phyloP scores from a whole-genome alignment of 176 grass and related monocot genomes.

The Oryza officinalis region DNA sequence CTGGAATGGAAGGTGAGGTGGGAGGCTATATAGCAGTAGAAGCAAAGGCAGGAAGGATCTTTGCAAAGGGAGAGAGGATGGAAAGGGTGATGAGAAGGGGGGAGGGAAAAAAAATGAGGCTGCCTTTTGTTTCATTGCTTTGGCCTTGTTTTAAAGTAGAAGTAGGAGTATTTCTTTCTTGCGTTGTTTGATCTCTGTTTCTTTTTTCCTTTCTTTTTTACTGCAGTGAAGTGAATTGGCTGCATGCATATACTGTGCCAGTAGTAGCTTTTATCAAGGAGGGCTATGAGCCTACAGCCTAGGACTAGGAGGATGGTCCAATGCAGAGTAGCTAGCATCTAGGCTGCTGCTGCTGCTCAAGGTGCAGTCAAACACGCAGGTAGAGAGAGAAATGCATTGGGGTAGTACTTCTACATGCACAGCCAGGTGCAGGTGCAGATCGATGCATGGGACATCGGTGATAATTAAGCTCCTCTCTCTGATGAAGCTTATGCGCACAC shows the following conservation, averaged over 20 bases:
- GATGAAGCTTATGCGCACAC: not conserved
- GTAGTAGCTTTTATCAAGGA: conserved; percentile 51
- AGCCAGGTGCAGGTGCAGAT: conserved; percentile 19
- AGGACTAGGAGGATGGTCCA: conserved; percentile 50
- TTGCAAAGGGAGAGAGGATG: conserved; percentile 15
- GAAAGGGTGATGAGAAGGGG: not conserved
- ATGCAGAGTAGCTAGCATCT: conserved; percentile 60
- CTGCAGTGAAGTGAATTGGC: conserved; percentile 32
- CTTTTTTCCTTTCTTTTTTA: conserved; percentile 5
- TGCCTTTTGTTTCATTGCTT: conserved; percentile 46
- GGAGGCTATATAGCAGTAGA: conserved; percentile 51
- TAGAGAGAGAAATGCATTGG: conserved; percentile 34
- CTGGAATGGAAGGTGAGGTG: conserved; percentile 35
- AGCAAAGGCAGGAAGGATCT: conserved; percentile 51
- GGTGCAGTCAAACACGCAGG: conserved; percentile 49
- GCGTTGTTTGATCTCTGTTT: conserved; percentile 22
- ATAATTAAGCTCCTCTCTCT: not conserved
- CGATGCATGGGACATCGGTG: conserved; percentile 19
- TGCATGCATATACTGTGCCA: conserved; percentile 7
- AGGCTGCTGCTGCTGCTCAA: conserved; percentile 39
- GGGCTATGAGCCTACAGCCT: not conserved
- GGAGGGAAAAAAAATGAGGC: not conserved
- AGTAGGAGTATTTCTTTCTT: conserved; percentile 6
- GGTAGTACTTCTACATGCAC: not conserved
- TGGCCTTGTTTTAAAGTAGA: conserved; percentile 1